Base-by-base conservation (phyloP, 768 basidiomycete species). In the Auricularia cornea region DNA sequence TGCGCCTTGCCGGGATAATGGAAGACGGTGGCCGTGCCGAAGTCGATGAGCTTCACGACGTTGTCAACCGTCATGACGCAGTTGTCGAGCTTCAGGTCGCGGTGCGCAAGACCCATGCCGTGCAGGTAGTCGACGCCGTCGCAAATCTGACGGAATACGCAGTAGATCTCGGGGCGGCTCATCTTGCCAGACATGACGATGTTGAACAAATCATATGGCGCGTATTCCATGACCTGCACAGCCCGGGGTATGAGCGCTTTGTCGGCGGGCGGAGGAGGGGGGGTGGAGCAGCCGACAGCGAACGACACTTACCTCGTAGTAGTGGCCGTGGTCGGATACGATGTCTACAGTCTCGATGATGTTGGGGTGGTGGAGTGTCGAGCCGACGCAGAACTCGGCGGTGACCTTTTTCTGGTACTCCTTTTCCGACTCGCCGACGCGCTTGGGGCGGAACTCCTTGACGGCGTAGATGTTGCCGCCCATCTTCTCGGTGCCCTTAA, bases 341-440 rank as follows among this genome's bases (percentile, higher is more conserved):
- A 99, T 98, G 73, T 99, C 97, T 65, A 99, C 88, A 33, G 97
- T 99, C 75, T 97, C 87, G 73, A 98, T 98, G 74, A 98, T 93
- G 70, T 99, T 98, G 64, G 86, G 78, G 70, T 99, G 97, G 75
- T 95, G 92, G 71, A 99, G 80, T 52, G 91, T 90, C 28, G 89
- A 90, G 64, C 97, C 94, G 20, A 98, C 95, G 70, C 96, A 99
- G 72, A 99, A 99, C 75, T 99, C 97, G 30, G 96, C 96, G 1
- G 95, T 97, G 63, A 98, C 95, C 78, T 99, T 98, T 80, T 98
- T 96, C 86, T 98, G 94, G 73, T 98, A 99, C 79, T 99, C 97
- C 76, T 92, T 90, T 76, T 94, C 92, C 30, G 83, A 83, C 79
- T 99, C 97, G 33, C 93, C 93, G 3, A 80, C 70, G 64, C 94